Evolutionary conservation across 2,329 filamentous ascomycete species (phyloP), one percentile per base, ranked within the genome.

Genomic region (Microsporum ferrugineum): DNA sequence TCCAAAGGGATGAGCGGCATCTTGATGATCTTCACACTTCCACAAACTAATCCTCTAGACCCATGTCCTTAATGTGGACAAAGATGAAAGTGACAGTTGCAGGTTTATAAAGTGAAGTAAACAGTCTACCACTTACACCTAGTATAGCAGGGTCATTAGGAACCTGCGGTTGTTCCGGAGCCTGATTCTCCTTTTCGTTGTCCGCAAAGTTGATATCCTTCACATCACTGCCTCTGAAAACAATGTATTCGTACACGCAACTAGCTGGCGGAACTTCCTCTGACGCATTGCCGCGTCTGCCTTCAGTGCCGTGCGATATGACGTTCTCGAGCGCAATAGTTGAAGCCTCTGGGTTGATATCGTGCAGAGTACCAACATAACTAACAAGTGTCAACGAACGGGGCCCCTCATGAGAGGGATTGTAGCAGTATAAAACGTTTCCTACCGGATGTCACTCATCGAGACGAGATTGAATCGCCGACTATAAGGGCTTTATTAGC

Each of bases 291-390:
- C 82, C 84, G 71, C 87, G 87, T 66, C 94, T 89, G 61, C 91
- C 91, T 78, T 99, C 94, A 34, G 94, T 96, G 68, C 94, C 94
- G 72, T 87, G 95, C 2, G 92, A 97, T 65, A 86, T 84, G 73
- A 99, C 94, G 83, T 96, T 92, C 74, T 99, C 91, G 66, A 99
- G 85, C 47, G 94, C 95, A 71, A 99, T 95, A 66, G 94, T 97
- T 55, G 92, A 95, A 68, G 90, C 88, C 75, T 96, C 91, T 64
- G 92, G 95, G 77, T 96, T 96, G 83, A 99, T 99, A 75, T 96
- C 89, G 78, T 96, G 91, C 59, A 99, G 85, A 60, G 88, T 92
- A 68, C 94, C 94, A 71, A 95, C 89, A 79, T 97, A 97, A 77
- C 91, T 96, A 71, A 43, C 17, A 27, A 8, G 38, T 47, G 55